A percentile compares a stretch with the other conserved stretches of the same genome.
phyloP scores from a whole-genome alignment of 106 monocot genomes.

The Allium sativum region DNA sequence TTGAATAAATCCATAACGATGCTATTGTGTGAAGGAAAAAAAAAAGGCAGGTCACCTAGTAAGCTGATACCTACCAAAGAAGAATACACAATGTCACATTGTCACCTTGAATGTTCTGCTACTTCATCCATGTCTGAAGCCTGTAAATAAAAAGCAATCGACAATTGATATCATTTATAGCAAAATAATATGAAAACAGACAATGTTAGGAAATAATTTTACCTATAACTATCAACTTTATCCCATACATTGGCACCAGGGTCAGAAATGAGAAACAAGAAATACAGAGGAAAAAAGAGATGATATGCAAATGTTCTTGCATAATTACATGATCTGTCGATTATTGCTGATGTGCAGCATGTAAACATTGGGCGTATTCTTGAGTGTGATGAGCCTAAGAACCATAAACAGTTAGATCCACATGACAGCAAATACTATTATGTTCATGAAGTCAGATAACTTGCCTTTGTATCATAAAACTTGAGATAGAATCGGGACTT shows the following conservation, averaged over 20 bases:
- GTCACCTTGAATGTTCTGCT: slow-evolving; percentile 27
- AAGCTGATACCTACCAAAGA: not conserved
- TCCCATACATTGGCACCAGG: no score
- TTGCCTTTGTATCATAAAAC: slow-evolving; percentile 65
- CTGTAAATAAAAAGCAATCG: slow-evolving; percentile 21
- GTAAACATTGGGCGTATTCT: slow-evolving; percentile 75
- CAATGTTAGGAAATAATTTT: no score
- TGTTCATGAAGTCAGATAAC: slow-evolving; percentile 9
- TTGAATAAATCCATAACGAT: not conserved
- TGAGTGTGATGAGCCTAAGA: slow-evolving; percentile 61
- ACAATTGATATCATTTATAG: not conserved
- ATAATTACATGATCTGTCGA: slow-evolving; percentile 11
- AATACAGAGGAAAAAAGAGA: no score
- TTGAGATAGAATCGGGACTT: slow-evolving; percentile 66
- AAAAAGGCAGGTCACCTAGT: not conserved
- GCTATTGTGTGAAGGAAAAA: not conserved
- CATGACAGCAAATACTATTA: slow-evolving; percentile 6
- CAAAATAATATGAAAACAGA: not conserved
- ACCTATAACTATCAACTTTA: no score
- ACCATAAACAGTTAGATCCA: slow-evolving; percentile 36
- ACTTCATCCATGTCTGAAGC: slow-evolving; percentile 38
- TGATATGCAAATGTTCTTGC: no score
- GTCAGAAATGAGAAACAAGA: no score
- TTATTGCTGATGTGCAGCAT: slow-evolving; percentile 78
- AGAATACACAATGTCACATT: not conserved